phyloP scores from a whole-genome alignment of 306 rosid species.

The Citrullus mucosospermus region DNA sequence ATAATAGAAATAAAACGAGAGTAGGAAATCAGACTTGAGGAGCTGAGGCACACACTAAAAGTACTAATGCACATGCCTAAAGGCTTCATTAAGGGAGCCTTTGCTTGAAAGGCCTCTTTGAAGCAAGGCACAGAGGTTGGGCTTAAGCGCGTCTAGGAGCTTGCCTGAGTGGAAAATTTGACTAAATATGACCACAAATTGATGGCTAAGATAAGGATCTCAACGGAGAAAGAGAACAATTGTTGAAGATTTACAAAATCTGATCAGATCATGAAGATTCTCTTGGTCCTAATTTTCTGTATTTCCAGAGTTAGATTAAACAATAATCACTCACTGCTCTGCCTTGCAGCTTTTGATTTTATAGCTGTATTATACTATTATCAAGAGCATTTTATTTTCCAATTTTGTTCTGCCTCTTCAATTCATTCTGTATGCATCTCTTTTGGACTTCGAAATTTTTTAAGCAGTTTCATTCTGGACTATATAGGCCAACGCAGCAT shows the following conservation, averaged over 20 bases:
- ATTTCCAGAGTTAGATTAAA: not conserved
- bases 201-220: not conserved
- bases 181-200: not conserved
- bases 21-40: not conserved
- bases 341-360: not conserved
- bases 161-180: not conserved
- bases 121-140: not conserved
- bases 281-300: not conserved
- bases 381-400: not conserved
- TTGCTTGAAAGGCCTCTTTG: not conserved
- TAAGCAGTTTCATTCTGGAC: not conserved
- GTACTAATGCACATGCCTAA: too few species aligned
- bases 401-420: not conserved
- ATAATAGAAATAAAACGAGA: too few species aligned
- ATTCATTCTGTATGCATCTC: not conserved
- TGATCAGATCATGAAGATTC: not conserved
- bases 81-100: not conserved
- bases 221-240: not conserved
- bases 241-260: not conserved
- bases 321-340: not conserved
- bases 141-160: not conserved
- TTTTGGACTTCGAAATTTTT: not conserved
- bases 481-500: conserved; percentile 64
- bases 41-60: too few species aligned
- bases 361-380: not conserved